Conservation (phyloP, 2,329 filamentous ascomycete genomes). For the Venturia effusa region DNA sequence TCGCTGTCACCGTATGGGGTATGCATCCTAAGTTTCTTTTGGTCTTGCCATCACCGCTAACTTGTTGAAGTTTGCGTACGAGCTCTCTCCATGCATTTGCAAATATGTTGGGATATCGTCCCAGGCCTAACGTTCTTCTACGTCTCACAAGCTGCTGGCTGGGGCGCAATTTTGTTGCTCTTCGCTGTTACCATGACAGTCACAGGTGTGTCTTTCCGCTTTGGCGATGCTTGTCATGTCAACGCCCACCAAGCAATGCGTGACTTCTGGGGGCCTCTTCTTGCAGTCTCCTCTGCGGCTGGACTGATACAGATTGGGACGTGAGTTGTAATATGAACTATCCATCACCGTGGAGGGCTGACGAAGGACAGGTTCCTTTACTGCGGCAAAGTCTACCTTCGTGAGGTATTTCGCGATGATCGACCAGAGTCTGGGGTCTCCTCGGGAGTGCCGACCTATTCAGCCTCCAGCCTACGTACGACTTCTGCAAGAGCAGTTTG, state of each 20-base stretch:
- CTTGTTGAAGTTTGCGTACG: slow-evolving; percentile 58
- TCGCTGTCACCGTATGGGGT: slow-evolving; percentile 76
- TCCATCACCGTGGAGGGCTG: slow-evolving; percentile 10
- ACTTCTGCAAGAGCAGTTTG: slow-evolving; percentile 81
- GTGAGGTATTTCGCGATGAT: slow-evolving; percentile 63
- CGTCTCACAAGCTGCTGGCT: slow-evolving; percentile 66
- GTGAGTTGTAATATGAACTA: slow-evolving; percentile 36
- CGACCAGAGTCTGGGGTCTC: slow-evolving; percentile 51
- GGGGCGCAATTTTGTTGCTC: slow-evolving; percentile 70
- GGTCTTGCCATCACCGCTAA: neutral
- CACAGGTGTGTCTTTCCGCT: slow-evolving; percentile 89
- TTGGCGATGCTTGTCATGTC: slow-evolving; percentile 86
- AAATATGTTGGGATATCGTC: slow-evolving; percentile 94
- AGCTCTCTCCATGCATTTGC: slow-evolving; percentile 83
- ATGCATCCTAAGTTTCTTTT: slow-evolving; percentile 18
- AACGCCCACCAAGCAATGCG: slow-evolving; percentile 77
- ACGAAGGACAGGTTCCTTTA: slow-evolving; percentile 45
- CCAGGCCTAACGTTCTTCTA: slow-evolving; percentile 87
- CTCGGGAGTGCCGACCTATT: slow-evolving; percentile 63
- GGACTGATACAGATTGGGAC: slow-evolving; percentile 75
- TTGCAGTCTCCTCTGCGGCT: slow-evolving; percentile 65
- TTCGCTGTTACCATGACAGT: slow-evolving; percentile 67
- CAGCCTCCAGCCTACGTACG: slow-evolving; percentile 60
- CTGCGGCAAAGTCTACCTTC: slow-evolving; percentile 90
- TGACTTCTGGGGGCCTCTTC: slow-evolving; percentile 81